Conservation (phyloP, 129 eudicot genomes). For the Oenanthe sinensis region DNA sequence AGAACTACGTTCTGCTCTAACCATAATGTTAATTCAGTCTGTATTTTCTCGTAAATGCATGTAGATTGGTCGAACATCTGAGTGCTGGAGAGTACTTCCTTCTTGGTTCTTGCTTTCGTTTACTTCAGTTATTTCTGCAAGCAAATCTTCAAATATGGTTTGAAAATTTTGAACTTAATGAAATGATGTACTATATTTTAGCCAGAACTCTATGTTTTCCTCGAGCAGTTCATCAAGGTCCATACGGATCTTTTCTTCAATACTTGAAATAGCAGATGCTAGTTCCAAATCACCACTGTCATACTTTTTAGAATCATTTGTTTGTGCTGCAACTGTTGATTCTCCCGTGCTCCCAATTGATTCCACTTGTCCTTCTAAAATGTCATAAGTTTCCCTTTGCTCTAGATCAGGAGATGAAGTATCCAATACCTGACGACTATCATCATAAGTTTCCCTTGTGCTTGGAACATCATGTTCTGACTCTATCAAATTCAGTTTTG, state of each 20-base stretch:
- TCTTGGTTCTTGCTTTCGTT: conserved; percentile 32
- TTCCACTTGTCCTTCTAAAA: conserved; percentile 2
- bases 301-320: background rate
- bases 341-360: background rate
- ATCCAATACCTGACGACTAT: background rate
- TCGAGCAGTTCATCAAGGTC: conserved; percentile 58
- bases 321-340: background rate
- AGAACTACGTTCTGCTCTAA: conserved; percentile 48
- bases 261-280: conserved; percentile 21
- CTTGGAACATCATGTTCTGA: conserved; percentile 1
- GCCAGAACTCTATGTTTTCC: conserved; percentile 62
- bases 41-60: conserved; percentile 56
- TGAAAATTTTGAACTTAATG: conserved; percentile 66
- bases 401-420: conserved; percentile 11
- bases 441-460: background rate
- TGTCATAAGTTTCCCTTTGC: conserved; percentile 5
- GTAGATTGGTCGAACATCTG: conserved; percentile 54
- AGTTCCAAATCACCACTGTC: background rate
- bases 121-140: conserved; percentile 33
- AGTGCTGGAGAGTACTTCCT: conserved; percentile 18
- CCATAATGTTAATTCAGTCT: conserved; percentile 60
- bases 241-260: conserved; percentile 43
- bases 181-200: conserved; percentile 57
- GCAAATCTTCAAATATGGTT: conserved; percentile 43
- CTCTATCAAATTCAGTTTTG: conserved; percentile 27